Base-by-base conservation (phyloP, 768 basidiomycete genomes). In the Mycena venus region DNA sequence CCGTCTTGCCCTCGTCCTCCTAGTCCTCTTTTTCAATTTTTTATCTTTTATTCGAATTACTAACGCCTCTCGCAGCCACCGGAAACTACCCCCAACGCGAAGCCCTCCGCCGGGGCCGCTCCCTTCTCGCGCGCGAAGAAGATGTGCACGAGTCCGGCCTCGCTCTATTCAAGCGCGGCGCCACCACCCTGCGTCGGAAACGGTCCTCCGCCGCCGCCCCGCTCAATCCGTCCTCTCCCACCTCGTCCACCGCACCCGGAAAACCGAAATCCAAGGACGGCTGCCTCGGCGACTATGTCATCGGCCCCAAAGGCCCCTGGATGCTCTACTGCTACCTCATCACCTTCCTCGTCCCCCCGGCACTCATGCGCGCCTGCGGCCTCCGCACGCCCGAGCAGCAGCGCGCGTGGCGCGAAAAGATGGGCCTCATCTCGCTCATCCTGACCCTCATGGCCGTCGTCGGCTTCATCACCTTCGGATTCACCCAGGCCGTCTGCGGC, bases 381-480 rank as follows among this genome's bases (percentile, higher is more conserved):
- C 94, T 98, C 76, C 90, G 90, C 67, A 97, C 93, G 32, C 94
- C 96, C 0, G 98, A 99, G 76, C 94, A 94, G 77, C 97, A 98
- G 82, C 92, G 96, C 60, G 98, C 98, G 51, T 99, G 97, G 97
- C 90, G 98, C 75, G 98, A 99, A 85, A 99, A 99, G 87, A 96
- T 99, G 84, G 98, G 98, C 10, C 90, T 99, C 29, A 87, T 99
- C 60, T 86, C 88, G 76, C 88, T 99, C 83, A 96, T 98, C 80
- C 81, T 90, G 19, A 6, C 83, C n/a, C 89, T 97, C 75, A 98
- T 99, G 97, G 94, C 95, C 21, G 91, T 87, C 65, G 98, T 99
- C 79, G 98, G 97, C 80, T 99, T 96, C 91, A 88, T 99, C 81
- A 99, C 98, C 14, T 99, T 99, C 85, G 98, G 98, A 10, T 99